Evolutionary conservation across 768 basidiomycete species (phyloP), one percentile per base, ranked within the genome.

Genomic region (Hygrophoropsis aurantiaca): DNA sequence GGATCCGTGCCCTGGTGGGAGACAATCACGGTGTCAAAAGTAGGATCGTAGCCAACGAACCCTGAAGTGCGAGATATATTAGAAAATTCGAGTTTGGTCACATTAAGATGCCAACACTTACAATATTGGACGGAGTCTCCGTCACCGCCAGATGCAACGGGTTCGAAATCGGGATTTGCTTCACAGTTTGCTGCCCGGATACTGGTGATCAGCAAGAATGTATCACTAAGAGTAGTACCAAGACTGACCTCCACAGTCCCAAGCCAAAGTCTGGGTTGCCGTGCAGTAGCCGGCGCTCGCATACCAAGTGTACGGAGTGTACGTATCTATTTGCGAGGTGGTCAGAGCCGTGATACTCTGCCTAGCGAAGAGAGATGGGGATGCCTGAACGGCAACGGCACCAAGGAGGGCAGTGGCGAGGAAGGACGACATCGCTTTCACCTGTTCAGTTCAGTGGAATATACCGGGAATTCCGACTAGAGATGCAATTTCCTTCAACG

Each of bases 191-290:
- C 75, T 78, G 41, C 15, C 37, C 19, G 34, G 20, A 38, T 16
- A n/a, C 9, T 16, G 36, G 20, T 16, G 16, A 7, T 38, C 7
- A 13, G 24, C 16, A 24, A 27, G 24, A 39, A 20, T 23, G 5
- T 24, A 21, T 44, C 2, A 20, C 23, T n/a, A 46, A 9, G 21
- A 5, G 19, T 37, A 24, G 26, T 11, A 27, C 6, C 26, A 43
- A 23, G 43, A 59, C 66, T 52, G 47, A 74, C 77, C 54, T 57
- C 79, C 79, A 60, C 78, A 80, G 25, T 65, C 66, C 75, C 78
- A 79, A 10, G 63, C 62, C 34, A 70, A 49, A 16, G 71, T 74
- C 21, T 56, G 33, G 10, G 68, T 54, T 3, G 75, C 64, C 16
- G 57, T 32, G 47, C 79, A 81, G 54, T 75, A 74, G 5, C 67